These are phyloP conservation scores for Neurospora sp. DNA, from an alignment of 495 filamentous ascomycete species.

Conservation along the genomic window DNA sequence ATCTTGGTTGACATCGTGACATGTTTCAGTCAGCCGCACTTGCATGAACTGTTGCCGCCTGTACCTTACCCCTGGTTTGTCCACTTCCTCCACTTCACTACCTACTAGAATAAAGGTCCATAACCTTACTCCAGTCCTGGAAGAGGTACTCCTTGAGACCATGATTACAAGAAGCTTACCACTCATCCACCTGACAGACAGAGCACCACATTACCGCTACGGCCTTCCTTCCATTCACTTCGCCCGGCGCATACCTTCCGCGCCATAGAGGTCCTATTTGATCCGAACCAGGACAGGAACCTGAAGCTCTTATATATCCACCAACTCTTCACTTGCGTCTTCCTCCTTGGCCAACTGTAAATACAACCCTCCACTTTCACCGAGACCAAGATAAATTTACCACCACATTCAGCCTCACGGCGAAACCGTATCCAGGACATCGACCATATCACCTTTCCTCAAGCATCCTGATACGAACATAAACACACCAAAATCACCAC, in stretches of 20 bases:
- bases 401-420: neutral
- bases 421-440: neutral
- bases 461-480: neutral
- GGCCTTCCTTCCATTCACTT: neutral
- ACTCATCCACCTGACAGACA: neutral
- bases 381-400: neutral
- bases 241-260: neutral
- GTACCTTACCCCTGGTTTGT: neutral
- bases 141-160: neutral
- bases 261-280: neutral
- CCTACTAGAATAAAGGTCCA: neutral
- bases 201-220: neutral
- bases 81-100: neutral
- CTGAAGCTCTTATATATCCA: neutral
- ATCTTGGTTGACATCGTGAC: neutral
- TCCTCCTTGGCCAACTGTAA: neutral
- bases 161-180: neutral
- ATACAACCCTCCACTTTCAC: neutral
- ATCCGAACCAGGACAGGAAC: neutral
- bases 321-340: neutral
- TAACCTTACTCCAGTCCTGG: neutral
- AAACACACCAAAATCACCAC: neutral
- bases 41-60: neutral
- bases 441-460: neutral
- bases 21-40: neutral